Conservation (phyloP, 345 rosid genomes). For the Corchorus olitorius region DNA sequence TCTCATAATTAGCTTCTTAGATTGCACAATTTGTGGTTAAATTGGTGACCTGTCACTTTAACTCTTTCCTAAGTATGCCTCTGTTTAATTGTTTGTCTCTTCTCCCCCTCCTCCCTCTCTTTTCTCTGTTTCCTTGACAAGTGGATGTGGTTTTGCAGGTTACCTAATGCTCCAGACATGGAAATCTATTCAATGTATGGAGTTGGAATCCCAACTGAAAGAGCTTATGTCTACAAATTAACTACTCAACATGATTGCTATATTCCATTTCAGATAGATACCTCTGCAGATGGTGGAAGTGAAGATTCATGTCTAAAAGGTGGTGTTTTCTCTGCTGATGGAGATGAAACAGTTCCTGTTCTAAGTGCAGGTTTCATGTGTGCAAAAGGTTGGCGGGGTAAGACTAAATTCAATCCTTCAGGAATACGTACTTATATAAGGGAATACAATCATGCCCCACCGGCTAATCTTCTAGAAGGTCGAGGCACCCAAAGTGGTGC, state of each 20-base stretch:
- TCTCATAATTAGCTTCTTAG: slow-evolving; percentile 4
- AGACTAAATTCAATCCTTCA: slow-evolving; percentile 72
- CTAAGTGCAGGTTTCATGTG: slow-evolving; percentile 76
- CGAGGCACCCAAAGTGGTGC: slow-evolving; percentile 81
- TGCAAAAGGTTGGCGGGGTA: slow-evolving; percentile 79
- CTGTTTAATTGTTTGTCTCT: background rate
- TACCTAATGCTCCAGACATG: slow-evolving; percentile 73
- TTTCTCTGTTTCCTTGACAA: background rate
- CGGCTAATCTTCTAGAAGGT: slow-evolving; percentile 67
- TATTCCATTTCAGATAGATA: slow-evolving; percentile 75
- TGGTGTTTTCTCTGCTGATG: slow-evolving; percentile 62
- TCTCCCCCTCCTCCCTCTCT: background rate
- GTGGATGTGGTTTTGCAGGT: slow-evolving; percentile 37
- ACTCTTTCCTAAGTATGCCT: background rate
- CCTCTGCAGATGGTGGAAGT: slow-evolving; percentile 47
- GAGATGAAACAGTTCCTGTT: slow-evolving; percentile 74
- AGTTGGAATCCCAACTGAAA: slow-evolving; percentile 71
- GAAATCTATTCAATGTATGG: slow-evolving; percentile 77
- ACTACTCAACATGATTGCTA: slow-evolving; percentile 49
- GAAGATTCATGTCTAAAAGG: slow-evolving; percentile 57
- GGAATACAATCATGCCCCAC: slow-evolving; percentile 71
- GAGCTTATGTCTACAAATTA: slow-evolving; percentile 69
- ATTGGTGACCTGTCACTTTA: background rate
- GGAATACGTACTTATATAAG: slow-evolving; percentile 53
- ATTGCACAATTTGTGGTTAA: background rate